Evolutionary conservation across 2,329 filamentous ascomycete genomes (phyloP).

Genomic region (Monascus ruber): DNA sequence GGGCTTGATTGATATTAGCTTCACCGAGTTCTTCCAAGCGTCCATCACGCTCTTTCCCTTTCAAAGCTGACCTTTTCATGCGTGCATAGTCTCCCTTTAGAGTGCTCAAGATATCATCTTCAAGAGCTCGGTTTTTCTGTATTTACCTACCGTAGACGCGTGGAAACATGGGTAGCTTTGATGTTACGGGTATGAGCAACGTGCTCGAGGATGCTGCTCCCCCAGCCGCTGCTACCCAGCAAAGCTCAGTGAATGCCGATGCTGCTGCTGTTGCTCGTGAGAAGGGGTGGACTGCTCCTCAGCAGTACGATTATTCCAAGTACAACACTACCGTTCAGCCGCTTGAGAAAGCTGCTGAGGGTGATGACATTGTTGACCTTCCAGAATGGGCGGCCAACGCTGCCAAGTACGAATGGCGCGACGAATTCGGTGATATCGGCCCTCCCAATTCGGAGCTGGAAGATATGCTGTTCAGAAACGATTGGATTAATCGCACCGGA

Average conservation of each 20-base stretch:
- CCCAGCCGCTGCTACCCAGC: constrained; percentile 1
- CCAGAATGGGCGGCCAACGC: constrained; percentile 45
- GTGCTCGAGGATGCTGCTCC: constrained; percentile 9
- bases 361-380: constrained; percentile 10
- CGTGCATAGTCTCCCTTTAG: background rate
- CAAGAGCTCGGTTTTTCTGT: background rate
- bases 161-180: constrained; percentile 10
- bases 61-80: background rate
- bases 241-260: constrained; percentile 15
- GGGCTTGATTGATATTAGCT: too few species aligned
- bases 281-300: constrained; percentile 27
- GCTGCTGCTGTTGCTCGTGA: constrained; percentile 21
- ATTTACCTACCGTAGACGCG: too few species aligned
- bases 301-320: constrained; percentile 26
- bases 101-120: background rate
- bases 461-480: constrained; percentile 56
- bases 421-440: constrained; percentile 76
- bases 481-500: constrained; percentile 43
- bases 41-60: background rate
- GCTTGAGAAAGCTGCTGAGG: constrained; percentile 8
- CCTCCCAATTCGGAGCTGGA: constrained; percentile 62
- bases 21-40: too few species aligned
- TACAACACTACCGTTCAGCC: constrained; percentile 12
- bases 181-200: constrained; percentile 10
- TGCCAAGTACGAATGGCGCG: constrained; percentile 70